These are phyloP conservation scores for Lantana camara DNA, from an alignment of 257 asterid genomes.

Conservation along the genomic window DNA sequence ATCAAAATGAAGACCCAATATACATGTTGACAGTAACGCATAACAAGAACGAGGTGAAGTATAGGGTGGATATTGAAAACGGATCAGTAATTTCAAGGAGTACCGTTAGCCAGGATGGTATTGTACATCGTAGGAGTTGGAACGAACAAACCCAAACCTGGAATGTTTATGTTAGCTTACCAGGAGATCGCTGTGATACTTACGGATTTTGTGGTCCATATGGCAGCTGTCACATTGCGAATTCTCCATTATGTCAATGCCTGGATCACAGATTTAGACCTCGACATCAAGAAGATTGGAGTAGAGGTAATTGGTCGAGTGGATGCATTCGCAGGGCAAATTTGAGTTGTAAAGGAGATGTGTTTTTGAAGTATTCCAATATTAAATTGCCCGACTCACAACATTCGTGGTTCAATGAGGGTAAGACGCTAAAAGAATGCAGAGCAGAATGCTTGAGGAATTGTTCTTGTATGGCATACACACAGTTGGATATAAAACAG, in stretches of 20 bases:
- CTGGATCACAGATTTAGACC: background rate
- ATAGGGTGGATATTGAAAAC: background rate
- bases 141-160: background rate
- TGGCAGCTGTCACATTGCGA: background rate
- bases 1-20: background rate
- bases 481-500: conserved; percentile 7
- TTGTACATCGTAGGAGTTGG: background rate
- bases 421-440: background rate
- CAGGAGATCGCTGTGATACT: background rate
- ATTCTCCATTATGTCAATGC: background rate
- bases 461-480: conserved; percentile 3
- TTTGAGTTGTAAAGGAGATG: background rate
- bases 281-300: background rate
- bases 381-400: conserved; percentile 16
- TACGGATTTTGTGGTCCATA: background rate
- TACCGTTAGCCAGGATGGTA: background rate
- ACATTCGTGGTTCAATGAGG: background rate
- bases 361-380: conserved; percentile 3
- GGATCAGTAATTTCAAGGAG: background rate
- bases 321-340: background rate
- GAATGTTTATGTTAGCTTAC: background rate
- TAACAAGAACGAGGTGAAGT: background rate
- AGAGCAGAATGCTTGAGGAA: background rate
- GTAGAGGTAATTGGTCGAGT: background rate
- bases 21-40: background rate